phyloP scores from a whole-genome alignment of 139 green algal species.

The Micractinium conductrix region DNA sequence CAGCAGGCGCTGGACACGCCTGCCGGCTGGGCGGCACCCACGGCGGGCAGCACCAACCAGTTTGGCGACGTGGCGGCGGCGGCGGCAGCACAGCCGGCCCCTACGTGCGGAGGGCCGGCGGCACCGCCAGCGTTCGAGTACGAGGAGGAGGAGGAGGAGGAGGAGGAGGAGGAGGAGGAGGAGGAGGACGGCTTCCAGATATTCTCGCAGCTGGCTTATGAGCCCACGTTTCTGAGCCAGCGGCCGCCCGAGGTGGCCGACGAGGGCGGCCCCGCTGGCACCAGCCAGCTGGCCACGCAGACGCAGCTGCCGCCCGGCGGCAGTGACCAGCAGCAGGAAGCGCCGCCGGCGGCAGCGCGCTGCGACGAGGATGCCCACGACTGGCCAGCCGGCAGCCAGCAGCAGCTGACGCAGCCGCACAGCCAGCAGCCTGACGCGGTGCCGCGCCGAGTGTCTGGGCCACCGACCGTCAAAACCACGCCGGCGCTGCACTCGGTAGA shows the following conservation, averaged over 20 bases:
- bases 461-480: conserved; percentile 8
- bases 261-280: neutral
- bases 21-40: neutral
- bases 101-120: neutral
- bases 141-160: neutral
- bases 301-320: neutral
- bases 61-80: neutral
- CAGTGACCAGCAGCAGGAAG: neutral
- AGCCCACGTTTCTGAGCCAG: conserved; percentile 36
- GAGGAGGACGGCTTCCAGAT: conserved; percentile 47
- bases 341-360: neutral
- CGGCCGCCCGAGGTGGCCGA: neutral
- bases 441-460: too few species aligned
- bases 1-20: conserved; percentile 46
- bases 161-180: conserved; percentile 24
- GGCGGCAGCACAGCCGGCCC: neutral
- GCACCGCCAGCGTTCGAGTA: neutral
- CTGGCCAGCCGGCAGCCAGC: too few species aligned
- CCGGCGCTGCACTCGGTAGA: conserved; percentile 41
- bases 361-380: neutral
- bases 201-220: conserved; percentile 43
- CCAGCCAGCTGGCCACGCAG: conserved; percentile 14
- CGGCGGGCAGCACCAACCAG: neutral
- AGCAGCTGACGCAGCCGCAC: neutral
- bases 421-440: conserved; percentile 10